A percentile compares a stretch with the other conserved stretches of the same genome.
Evolutionary conservation across 2,329 filamentous ascomycete genomes (phyloP).

Genomic region (Fusarium sp.): DNA sequence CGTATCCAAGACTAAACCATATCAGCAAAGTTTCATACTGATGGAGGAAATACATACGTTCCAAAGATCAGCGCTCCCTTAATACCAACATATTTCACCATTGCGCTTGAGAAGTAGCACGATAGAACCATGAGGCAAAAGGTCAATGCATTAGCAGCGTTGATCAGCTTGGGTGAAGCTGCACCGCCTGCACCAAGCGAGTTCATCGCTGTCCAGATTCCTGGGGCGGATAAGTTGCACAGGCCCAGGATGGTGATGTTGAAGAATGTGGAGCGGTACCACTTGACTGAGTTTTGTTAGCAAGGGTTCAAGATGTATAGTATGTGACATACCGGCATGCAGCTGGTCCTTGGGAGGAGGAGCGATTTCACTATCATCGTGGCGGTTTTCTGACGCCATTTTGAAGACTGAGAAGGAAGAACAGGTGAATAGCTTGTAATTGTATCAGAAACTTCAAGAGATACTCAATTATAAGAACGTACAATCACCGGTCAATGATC

Average conservation of each 20-base stretch:
- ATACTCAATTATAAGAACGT: too few relatives aligned
- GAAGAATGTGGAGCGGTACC: slow-evolving; percentile 79
- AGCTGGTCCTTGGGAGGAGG: slow-evolving; percentile 50
- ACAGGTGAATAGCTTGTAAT: background rate
- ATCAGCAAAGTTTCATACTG: slow-evolving; percentile 1
- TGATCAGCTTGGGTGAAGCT: slow-evolving; percentile 74
- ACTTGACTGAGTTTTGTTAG: slow-evolving; percentile 63
- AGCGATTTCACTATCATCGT: slow-evolving; percentile 39
- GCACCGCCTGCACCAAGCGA: slow-evolving; percentile 77
- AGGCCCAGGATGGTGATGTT: slow-evolving; percentile 79
- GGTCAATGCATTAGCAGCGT: slow-evolving; percentile 77
- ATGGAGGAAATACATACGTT: slow-evolving; percentile 59
- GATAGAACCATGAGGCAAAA: slow-evolving; percentile 81
- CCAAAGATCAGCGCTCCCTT: slow-evolving; percentile 78
- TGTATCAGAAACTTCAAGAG: background rate
- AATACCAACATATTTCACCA: slow-evolving; percentile 77
- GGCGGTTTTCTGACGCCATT: slow-evolving; percentile 38
- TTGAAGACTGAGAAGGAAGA: background rate
- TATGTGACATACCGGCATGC: slow-evolving; percentile 43
- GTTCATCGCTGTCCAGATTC: slow-evolving; percentile 81
- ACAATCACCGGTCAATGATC: slow-evolving; percentile 12
- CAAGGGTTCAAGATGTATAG: too few relatives aligned
- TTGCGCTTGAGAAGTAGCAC: slow-evolving; percentile 72
- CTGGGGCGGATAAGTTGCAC: slow-evolving; percentile 77
- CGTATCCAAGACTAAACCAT: slow-evolving; percentile 68